Base-by-base conservation (phyloP, 1,284 basidiomycete genomes). In the Cryptococcus sp. region DNA sequence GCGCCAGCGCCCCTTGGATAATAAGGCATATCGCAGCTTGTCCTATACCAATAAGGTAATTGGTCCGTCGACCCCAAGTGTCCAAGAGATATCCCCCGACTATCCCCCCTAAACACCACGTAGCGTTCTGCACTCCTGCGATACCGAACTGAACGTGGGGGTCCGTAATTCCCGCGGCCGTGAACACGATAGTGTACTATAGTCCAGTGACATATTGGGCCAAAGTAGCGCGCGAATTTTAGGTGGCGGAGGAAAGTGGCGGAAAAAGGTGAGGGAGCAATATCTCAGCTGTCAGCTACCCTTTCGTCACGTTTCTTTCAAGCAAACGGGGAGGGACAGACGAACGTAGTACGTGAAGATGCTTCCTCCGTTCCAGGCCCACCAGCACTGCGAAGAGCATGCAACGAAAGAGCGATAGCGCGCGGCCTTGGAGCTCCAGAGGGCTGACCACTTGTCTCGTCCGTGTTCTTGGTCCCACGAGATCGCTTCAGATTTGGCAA, bases 121-220 rank as follows among this genome's bases (percentile, higher is more conserved):
- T 57, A 7, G 65, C 65, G 52, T 65, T 67, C 49, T 67, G 66
- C 22, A 67, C 55, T 2, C 55, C 66, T 3, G 66, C 52, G 38
- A 67, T 65, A 20, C 66, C 66, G 54, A 67, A 67, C 51, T 67
- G 66, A 10, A 64, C 48, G 43, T 65, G 66, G 1, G 66, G 56
- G 40, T 67, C 62, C 39, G 57, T 65, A 39, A 67, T 67, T n/a
- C 66, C 66, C 11, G 66, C 66, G 15, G 58, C 54, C 5, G 45
- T 45, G 46, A 62, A 67, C 10, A 65, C 55, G n/a, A 48, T 46
- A 13, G 66, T 67, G 55, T 67, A 67, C 47, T 67, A n/a, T n/a
- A n/a, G n/a, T n/a, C n/a, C n/a, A n/a, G n/a, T n/a, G n/a, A n/a
- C n/a, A n/a, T n/a, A n/a, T n/a, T n/a, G n/a, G n/a, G n/a, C n/a